Conservation (phyloP, 441 rosid species). For the Biscutella auriculata region DNA sequence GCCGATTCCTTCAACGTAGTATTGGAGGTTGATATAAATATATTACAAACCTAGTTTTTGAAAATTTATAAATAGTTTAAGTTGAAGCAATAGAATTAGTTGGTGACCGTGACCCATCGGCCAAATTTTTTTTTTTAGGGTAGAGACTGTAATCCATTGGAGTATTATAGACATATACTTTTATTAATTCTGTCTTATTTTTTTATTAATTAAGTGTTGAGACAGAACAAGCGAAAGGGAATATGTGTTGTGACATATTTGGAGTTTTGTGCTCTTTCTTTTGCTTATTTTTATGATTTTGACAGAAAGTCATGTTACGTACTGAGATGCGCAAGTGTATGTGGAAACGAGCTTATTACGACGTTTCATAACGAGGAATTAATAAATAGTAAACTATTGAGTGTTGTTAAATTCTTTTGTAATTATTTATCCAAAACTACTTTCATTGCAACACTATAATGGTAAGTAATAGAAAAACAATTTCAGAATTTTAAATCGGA, state of each 20-base stretch:
- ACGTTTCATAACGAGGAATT: conserved; percentile 19
- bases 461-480: too few species aligned
- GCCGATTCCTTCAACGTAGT: background rate
- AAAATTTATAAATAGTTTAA: background rate
- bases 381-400: background rate
- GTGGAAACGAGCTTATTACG: conserved; percentile 33
- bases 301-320: conserved; percentile 45
- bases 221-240: conserved; percentile 49
- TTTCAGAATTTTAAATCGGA: too few species aligned
- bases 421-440: background rate
- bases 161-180: conserved; percentile 12
- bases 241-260: conserved; percentile 61
- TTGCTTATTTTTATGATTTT: conserved; percentile 26
- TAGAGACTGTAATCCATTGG: conserved; percentile 40
- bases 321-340: conserved; percentile 48
- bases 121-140: too few species aligned
- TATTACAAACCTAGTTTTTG: background rate
- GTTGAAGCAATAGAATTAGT: conserved; percentile 23
- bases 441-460: too few species aligned
- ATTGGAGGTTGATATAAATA: background rate
- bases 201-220: conserved; percentile 12
- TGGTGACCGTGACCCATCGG: conserved; percentile 49
- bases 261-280: conserved; percentile 31
- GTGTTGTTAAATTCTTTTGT: background rate
- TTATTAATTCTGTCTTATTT: background rate